Conservation (phyloP, 805 yeast species). For the Teunomyces pallodes region DNA sequence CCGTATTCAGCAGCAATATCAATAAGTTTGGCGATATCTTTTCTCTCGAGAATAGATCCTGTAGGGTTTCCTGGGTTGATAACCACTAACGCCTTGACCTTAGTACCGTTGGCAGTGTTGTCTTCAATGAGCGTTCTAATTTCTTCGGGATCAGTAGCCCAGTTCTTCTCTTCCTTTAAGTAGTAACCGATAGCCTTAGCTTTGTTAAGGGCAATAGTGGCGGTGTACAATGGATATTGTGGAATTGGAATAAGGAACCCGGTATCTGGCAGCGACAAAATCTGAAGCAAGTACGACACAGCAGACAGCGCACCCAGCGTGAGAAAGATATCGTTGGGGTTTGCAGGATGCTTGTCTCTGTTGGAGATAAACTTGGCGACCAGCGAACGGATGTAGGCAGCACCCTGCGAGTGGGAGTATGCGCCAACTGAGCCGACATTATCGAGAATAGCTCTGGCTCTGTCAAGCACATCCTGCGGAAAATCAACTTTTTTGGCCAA, state of each 20-base stretch:
- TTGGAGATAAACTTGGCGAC: conserved; percentile 76
- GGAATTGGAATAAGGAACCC: conserved; percentile 95
- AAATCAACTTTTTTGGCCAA: conserved; percentile 39
- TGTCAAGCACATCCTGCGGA: conserved; percentile 67
- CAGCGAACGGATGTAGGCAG: conserved; percentile 62
- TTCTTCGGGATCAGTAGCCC: conserved; percentile 78
- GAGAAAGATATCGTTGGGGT: conserved; percentile 72
- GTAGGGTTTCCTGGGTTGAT: conserved; percentile 99
- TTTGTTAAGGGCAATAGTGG: conserved; percentile 82
- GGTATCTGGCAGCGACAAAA: conserved; percentile 59
- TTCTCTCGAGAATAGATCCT: conserved; percentile 71
- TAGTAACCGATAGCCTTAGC: conserved; percentile 84
- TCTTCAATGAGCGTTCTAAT: conserved; percentile 53
- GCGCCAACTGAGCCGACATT: conserved; percentile 88
- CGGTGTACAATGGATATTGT: conserved; percentile 95
- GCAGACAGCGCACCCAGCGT: conserved; percentile 96
- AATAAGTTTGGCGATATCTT: conserved; percentile 68
- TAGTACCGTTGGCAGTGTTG: conserved; percentile 50
- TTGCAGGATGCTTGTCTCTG: conserved; percentile 70
- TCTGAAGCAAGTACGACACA: conserved; percentile 72
- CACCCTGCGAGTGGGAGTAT: conserved; percentile 92
- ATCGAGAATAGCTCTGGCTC: conserved; percentile 62
- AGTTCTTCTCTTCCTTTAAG: conserved; percentile 72
- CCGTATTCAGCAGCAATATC: conserved; percentile 82
- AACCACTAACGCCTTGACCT: conserved; percentile 78